Evolutionary conservation across 208 protist species (phyloP), one percentile per base, ranked within the genome.

Genomic region (Leishmania major): DNA sequence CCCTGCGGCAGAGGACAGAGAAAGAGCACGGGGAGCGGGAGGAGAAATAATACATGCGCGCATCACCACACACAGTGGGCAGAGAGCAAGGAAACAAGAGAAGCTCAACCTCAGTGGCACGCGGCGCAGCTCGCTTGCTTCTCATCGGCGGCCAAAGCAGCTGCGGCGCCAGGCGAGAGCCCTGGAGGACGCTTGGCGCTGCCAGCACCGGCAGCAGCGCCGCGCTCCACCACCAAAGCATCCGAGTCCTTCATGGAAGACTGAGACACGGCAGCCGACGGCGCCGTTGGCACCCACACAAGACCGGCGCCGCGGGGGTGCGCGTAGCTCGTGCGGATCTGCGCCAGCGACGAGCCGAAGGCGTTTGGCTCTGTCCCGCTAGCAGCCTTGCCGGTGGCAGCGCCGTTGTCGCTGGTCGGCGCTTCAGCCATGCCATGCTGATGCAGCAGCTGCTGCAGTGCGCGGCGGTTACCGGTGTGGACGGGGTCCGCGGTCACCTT

Each of bases 221-320:
- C 70, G 47, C 62, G 37, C 0, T 88, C 57, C 37, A 81, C 67
- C 31, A 72, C 43, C 43, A 81, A 55, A 25, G 31, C 59, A 31
- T 80, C 81, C 47, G 64, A 84, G 25, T 87, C 78, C 25, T 83
- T 86, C 70, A 28, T 31, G 10, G 78, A 72, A 35, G 45, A 66
- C 66, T 80, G 57, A 47, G 67, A 35, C 69, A 57, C 59, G 8
- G 60, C 55, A 55, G 35, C 35, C 51, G 66, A 60, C 51, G 55
- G 25, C 55, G 28, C 28, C 74, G 70, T 45, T 62, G 70, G 25
- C 69, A 83, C 80, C 94, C 94, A 97, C n/a, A 97, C 92, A 57
- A 97, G 85, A 62, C 94, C 94, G 19, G 93, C 87, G 51, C 94
- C 94, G 28, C 90, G 86, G 31, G 94, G 94, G 72, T 94, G 90